Evolutionary conservation across 2,329 filamentous ascomycete species (phyloP).

Genomic region (Delphinella strobiligena): DNA sequence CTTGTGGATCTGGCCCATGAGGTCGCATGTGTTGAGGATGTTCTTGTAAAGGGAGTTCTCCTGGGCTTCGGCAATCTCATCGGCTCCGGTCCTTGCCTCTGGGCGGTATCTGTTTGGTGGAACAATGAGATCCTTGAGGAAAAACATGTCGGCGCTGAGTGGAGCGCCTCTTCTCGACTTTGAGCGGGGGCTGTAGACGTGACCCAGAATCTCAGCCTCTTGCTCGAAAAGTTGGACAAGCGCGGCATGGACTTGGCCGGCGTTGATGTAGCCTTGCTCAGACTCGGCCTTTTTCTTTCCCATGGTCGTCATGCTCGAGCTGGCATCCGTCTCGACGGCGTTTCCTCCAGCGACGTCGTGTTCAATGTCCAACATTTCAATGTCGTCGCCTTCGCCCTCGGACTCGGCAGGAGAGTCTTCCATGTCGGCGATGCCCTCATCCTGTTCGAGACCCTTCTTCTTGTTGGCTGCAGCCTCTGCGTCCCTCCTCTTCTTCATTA

Average conservation of each 20-base stretch:
- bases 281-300: slow-evolving; percentile 26
- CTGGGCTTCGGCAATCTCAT: slow-evolving; percentile 73
- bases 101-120: slow-evolving; percentile 88
- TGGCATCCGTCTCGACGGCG: slow-evolving; percentile 38
- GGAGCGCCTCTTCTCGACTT: slow-evolving; percentile 40
- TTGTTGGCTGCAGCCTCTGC: slow-evolving; percentile 29
- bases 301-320: slow-evolving; percentile 12
- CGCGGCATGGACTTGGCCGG: slow-evolving; percentile 71
- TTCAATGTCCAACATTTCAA: slow-evolving; percentile 28
- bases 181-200: slow-evolving; percentile 75
- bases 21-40: slow-evolving; percentile 64
- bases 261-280: slow-evolving; percentile 63
- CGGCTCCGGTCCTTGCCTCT: slow-evolving; percentile 68
- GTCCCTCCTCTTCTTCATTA: slow-evolving; percentile 38
- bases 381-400: slow-evolving; percentile 20
- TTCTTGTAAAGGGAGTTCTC: slow-evolving; percentile 81
- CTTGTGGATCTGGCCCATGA: slow-evolving; percentile 60
- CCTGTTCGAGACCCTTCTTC: slow-evolving; percentile 38
- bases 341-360: slow-evolving; percentile 35
- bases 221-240: slow-evolving; percentile 72
- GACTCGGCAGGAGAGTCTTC: slow-evolving; percentile 36
- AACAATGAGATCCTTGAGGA: slow-evolving; percentile 73
- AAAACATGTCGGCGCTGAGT: slow-evolving; percentile 84
- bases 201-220: slow-evolving; percentile 68
- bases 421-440: slow-evolving; percentile 61